A percentile compares a stretch with the other conserved stretches of the same genome.
Conservation (phyloP, 257 asterid species). For the Paraleonurus japonicus region DNA sequence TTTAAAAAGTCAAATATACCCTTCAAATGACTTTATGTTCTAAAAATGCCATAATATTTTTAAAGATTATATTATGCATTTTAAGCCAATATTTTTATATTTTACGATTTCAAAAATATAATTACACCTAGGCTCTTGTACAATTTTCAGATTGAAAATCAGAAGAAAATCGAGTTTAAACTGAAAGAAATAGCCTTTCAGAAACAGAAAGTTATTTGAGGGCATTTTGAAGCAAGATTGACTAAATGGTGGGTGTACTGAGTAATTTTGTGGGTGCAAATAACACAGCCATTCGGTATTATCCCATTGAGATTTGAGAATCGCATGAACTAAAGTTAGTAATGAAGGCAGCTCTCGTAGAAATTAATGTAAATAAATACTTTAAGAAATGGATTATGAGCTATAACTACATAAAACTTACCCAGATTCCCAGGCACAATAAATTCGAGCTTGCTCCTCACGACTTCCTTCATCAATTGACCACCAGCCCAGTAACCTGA, state of each 20-base stretch:
- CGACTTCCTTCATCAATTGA: conserved; percentile 94
- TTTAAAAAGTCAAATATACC: not conserved
- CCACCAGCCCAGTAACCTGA: conserved; percentile 97
- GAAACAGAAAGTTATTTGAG: too few species aligned
- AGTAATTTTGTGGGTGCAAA: not conserved
- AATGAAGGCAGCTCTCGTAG: not conserved
- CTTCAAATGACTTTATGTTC: too few species aligned
- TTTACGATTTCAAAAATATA: not conserved
- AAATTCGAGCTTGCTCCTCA: conserved; percentile 92
- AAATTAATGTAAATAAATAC: conserved; percentile 2
- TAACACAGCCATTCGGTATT: too few species aligned
- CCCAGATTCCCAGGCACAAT: conserved; percentile 70
- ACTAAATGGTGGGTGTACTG: not conserved
- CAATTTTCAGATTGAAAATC: too few species aligned
- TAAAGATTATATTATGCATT: not conserved
- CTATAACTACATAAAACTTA: conserved; percentile 29
- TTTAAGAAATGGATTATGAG: not conserved
- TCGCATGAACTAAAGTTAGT: not conserved
- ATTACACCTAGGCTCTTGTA: too few species aligned
- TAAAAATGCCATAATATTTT: too few species aligned
- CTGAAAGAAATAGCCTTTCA: too few species aligned
- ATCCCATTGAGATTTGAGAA: not conserved
- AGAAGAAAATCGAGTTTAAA: too few species aligned
- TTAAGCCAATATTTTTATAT: not conserved
- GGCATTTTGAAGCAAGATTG: not conserved